Conservation (phyloP, 495 filamentous ascomycete genomes). For the Collariella sp. region DNA sequence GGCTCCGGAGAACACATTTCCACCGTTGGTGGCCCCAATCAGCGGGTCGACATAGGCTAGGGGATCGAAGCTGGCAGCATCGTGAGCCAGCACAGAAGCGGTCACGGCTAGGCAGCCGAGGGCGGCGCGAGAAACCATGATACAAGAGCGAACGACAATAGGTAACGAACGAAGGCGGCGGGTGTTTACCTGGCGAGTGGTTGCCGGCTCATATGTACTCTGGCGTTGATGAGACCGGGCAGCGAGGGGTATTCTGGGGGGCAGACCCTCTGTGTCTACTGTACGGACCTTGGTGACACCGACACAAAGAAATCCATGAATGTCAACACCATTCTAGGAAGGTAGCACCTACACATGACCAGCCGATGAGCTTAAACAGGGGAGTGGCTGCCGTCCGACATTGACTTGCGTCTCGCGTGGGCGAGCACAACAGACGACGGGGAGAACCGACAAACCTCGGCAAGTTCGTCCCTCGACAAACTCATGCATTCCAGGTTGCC, state of each 20-base stretch:
- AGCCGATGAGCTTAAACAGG: no score
- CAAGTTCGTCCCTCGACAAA: no score
- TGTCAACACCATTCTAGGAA: no score
- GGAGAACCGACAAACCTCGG: no score
- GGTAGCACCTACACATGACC: no score
- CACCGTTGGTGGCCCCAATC: slow-evolving; percentile 52
- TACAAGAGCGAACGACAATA: neutral
- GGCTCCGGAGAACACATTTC: slow-evolving; percentile 70
- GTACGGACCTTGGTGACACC: no score
- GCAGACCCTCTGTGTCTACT: no score
- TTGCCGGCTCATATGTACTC: neutral
- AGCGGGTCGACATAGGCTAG: slow-evolving; percentile 45
- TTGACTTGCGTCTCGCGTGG: neutral
- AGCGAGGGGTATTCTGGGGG: no score
- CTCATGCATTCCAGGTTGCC: no score
- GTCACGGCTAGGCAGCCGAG: slow-evolving; percentile 9
- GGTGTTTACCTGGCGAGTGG: neutral
- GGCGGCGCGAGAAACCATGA: slow-evolving; percentile 5
- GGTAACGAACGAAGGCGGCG: neutral
- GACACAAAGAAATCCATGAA: no score
- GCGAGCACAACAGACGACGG: neutral
- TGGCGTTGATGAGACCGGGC: no score
- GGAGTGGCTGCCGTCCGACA: neutral
- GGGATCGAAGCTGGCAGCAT: slow-evolving; percentile 25
- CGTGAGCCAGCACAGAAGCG: slow-evolving; percentile 7